Conservation (phyloP, 495 filamentous ascomycete genomes). For the Aspergillus leporis region DNA sequence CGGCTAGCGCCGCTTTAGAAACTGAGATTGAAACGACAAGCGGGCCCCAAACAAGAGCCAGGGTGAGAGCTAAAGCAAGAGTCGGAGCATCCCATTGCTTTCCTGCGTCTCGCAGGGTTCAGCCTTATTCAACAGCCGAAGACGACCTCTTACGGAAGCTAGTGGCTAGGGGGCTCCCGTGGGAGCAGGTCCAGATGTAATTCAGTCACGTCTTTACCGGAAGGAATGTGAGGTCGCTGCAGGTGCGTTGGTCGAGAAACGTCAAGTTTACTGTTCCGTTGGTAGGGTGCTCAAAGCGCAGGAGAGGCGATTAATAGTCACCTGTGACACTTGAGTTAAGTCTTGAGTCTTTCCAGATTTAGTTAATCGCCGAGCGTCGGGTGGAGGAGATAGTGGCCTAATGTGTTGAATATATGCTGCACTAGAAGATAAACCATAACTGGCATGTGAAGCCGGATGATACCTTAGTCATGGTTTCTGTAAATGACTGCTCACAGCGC, state of each 20-base stretch:
- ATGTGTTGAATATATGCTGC: constrained; percentile 14
- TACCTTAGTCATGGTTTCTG: constrained; percentile 22
- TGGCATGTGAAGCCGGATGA: constrained; percentile 21
- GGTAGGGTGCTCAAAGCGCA: too few relatives aligned
- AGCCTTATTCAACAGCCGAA: not conserved
- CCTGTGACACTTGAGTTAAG: too few relatives aligned
- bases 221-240: not conserved
- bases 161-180: not conserved
- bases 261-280: not conserved
- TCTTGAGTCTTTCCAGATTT: too few relatives aligned
- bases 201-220: not conserved
- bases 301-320: too few relatives aligned
- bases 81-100: not conserved
- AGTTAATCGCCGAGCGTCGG: too few relatives aligned
- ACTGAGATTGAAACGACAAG: not conserved
- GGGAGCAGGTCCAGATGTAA: not conserved
- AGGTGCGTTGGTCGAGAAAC: not conserved
- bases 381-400: too few relatives aligned
- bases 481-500: constrained; percentile 26
- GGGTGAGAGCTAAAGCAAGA: not conserved
- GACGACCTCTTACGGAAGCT: not conserved
- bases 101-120: not conserved
- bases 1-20: not conserved
- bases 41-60: too few relatives aligned
- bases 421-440: constrained; percentile 16